Conservation (phyloP, 768 basidiomycete genomes). For the Kwoniella sp. region DNA sequence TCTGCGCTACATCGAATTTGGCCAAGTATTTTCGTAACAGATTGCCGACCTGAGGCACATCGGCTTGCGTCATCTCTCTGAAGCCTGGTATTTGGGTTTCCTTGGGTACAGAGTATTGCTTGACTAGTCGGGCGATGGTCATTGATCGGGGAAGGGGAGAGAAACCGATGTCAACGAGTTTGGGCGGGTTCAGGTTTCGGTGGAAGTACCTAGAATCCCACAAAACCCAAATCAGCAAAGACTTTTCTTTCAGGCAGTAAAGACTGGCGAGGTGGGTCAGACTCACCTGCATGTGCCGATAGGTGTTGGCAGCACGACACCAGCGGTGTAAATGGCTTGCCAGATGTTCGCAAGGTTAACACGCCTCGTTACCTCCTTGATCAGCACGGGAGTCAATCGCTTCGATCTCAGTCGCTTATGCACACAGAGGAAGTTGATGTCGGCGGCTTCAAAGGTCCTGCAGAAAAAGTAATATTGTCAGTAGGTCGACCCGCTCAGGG, state of each 20-base stretch:
- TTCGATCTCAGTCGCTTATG: conserved; percentile 97
- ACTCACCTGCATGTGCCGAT: conserved; percentile 77
- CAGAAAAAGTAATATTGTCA: background rate
- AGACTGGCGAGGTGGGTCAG: no score
- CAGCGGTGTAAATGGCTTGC: conserved; percentile 96
- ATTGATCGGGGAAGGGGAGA: conserved; percentile 79
- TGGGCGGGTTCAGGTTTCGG: conserved; percentile 84
- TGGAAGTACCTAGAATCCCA: conserved; percentile 73
- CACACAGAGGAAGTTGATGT: conserved; percentile 96
- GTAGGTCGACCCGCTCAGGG: no score
- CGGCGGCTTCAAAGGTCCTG: conserved; percentile 72
- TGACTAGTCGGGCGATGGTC: conserved; percentile 89
- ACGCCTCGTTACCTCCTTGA: conserved; percentile 94
- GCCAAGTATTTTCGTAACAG: conserved; percentile 77
- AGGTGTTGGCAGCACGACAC: conserved; percentile 89
- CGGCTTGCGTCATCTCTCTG: conserved; percentile 82
- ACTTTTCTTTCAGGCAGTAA: no score
- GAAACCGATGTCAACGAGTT: conserved; percentile 87
- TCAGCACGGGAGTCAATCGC: conserved; percentile 89
- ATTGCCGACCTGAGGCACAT: conserved; percentile 69
- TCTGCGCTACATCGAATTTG: conserved; percentile 78
- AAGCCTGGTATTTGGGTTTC: conserved; percentile 61
- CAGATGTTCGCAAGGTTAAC: conserved; percentile 86
- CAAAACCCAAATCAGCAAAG: no score
- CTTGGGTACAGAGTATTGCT: conserved; percentile 67